phyloP scores from a whole-genome alignment of 2,329 filamentous ascomycete species.

The Fusarium sp. region DNA sequence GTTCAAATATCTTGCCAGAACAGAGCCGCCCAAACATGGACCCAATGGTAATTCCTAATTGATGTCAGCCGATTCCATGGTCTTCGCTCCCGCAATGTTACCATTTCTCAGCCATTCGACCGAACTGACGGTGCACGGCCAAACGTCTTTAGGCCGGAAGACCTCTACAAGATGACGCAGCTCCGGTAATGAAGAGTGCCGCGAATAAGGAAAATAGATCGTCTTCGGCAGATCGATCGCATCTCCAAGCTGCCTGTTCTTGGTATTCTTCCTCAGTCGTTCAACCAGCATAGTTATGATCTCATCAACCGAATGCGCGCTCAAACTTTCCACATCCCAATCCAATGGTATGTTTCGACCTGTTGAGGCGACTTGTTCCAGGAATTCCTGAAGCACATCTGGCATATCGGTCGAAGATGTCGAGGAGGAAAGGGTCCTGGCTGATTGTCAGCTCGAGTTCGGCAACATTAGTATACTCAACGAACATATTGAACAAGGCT shows the following conservation, averaged over 20 bases:
- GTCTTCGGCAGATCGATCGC: constrained; percentile 53
- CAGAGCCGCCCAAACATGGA: constrained; percentile 79
- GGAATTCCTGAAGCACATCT: constrained; percentile 19
- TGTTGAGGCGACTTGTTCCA: constrained; percentile 35
- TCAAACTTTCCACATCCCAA: constrained; percentile 36
- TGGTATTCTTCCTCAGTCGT: constrained; percentile 13
- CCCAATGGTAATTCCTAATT: constrained; percentile 68
- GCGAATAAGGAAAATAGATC: constrained; percentile 83
- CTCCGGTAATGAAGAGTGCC: constrained; percentile 89
- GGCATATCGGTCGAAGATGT: constrained; percentile 15
- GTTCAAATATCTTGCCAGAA: constrained; percentile 68
- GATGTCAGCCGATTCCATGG: neutral
- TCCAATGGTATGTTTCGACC: constrained; percentile 48
- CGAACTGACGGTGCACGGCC: constrained; percentile 82
- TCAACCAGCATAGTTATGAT: constrained; percentile 25
- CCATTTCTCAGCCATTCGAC: constrained; percentile 70
- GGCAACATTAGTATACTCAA: neutral
- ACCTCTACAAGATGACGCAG: constrained; percentile 76
- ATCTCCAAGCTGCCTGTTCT: neutral
- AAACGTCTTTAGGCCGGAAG: constrained; percentile 81
- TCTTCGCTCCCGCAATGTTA: constrained; percentile 10
- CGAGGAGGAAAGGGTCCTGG: constrained; percentile 38
- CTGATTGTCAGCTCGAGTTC: neutral
- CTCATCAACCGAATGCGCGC: constrained; percentile 28
- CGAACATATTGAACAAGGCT: constrained; percentile 58